Evolutionary conservation across 139 green algal species (phyloP).

Genomic region (Coccomyxa sp.): DNA sequence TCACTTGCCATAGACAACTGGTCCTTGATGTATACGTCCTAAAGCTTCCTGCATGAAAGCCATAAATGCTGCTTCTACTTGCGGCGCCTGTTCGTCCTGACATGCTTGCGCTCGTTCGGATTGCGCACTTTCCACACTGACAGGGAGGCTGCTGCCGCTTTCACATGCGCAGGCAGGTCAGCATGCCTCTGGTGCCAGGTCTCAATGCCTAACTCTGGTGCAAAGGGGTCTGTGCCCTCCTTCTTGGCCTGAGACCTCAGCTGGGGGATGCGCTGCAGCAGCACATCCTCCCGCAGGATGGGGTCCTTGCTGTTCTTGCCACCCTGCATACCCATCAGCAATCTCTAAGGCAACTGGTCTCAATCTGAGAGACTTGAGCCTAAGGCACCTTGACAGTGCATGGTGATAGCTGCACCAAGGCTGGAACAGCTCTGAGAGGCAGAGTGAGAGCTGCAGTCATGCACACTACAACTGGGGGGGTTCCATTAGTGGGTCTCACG

Average conservation of each 20-base stretch:
- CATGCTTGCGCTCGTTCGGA: constrained; percentile 76
- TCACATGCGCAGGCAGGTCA: constrained; percentile 2
- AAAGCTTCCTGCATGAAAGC: too few species aligned
- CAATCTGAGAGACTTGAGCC: too few species aligned
- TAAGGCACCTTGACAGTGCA: too few species aligned
- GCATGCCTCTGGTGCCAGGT: constrained; percentile 52
- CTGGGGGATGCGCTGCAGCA: constrained; percentile 58
- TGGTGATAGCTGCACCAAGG: too few species aligned
- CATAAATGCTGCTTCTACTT: constrained; percentile 23
- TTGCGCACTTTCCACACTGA: constrained; percentile 67
- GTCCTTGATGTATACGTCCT: too few species aligned
- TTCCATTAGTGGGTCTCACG: too few species aligned
- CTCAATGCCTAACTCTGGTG: constrained; percentile 61
- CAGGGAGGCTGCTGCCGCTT: constrained; percentile 32
- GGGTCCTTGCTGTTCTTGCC: constrained; percentile 55
- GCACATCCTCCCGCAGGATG: constrained; percentile 87
- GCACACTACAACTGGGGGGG: too few species aligned
- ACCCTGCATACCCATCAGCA: constrained; percentile 47
- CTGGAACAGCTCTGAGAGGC: too few species aligned
- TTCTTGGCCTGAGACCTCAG: constrained; percentile 24
- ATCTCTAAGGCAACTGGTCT: too few species aligned
- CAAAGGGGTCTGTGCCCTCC: constrained; percentile 60
- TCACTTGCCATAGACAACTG: too few species aligned
- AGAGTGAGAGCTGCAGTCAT: too few species aligned
- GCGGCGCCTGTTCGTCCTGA: constrained; percentile 61